These are phyloP conservation scores for Venustampulla echinocandica DNA, from an alignment of 495 filamentous ascomycete species.

Conservation along the genomic window DNA sequence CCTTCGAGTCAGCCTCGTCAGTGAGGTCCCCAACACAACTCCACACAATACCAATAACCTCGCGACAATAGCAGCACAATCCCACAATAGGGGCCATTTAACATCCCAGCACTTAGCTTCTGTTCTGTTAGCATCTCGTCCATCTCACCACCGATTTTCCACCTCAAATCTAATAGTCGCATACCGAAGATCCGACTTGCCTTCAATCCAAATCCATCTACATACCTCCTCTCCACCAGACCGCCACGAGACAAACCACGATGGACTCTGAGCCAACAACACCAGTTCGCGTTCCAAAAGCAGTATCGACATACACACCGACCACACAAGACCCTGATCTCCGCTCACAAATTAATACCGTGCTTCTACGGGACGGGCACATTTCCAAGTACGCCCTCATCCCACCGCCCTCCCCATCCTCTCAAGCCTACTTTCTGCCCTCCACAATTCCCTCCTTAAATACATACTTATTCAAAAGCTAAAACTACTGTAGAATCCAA, in stretches of 20 bases:
- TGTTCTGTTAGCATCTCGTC: too few species aligned
- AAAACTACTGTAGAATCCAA: conserved; percentile 40
- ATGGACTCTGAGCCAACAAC: conserved; percentile 34
- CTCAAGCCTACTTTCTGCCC: background rate
- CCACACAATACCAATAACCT: background rate
- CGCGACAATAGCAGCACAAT: background rate
- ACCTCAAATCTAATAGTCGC: too few species aligned
- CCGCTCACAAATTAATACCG: conserved; percentile 43
- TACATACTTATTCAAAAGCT: too few species aligned
- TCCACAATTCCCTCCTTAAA: conserved; percentile 1
- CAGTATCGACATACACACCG: conserved; percentile 39
- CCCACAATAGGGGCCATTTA: background rate
- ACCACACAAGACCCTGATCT: conserved; percentile 43
- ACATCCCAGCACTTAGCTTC: too few species aligned
- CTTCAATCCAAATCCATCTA: background rate
- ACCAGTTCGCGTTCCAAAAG: conserved; percentile 42
- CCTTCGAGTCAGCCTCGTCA: background rate
- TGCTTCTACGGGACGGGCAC: conserved; percentile 39
- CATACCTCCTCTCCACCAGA: background rate
- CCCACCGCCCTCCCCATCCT: background rate
- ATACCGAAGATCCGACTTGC: too few species aligned
- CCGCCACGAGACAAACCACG: background rate
- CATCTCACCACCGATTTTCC: background rate
- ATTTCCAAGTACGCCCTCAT: conserved; percentile 33
- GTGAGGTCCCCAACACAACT: background rate